Conservation (phyloP, 129 eudicot genomes). For the Cynara cardunculus region DNA sequence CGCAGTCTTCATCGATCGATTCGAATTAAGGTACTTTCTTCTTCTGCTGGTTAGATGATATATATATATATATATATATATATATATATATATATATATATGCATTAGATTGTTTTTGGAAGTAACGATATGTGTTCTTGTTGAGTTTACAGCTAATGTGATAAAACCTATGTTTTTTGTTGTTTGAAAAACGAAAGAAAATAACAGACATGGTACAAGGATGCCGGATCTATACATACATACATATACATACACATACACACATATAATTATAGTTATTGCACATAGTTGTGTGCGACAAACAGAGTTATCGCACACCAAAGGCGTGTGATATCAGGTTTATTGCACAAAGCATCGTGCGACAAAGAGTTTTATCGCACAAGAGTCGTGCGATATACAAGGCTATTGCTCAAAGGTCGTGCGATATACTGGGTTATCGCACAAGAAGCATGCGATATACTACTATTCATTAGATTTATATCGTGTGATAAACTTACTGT, state of each 20-base stretch:
- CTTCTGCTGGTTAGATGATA: not conserved
- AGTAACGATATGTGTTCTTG: conserved; percentile 13
- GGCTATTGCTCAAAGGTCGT: too few species aligned
- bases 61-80: not conserved
- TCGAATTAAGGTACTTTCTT: not conserved
- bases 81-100: not conserved
- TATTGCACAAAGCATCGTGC: too few species aligned
- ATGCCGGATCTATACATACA: not conserved
- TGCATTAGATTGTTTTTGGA: conserved; percentile 4
- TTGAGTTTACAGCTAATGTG: conserved; percentile 6
- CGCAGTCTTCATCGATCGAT: conserved; percentile 28
- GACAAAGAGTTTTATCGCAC: too few species aligned
- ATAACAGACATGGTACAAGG: conserved; percentile 16
- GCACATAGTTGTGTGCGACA: too few species aligned
- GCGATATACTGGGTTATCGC: too few species aligned
- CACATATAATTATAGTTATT: too few species aligned
- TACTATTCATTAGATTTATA: too few species aligned
- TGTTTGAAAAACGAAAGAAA: conserved; percentile 7
- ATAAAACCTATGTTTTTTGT: conserved; percentile 24
- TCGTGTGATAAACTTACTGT: too few species aligned
- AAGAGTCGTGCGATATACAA: too few species aligned
- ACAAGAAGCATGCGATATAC: too few species aligned
- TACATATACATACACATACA: not conserved
- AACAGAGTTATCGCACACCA: too few species aligned
- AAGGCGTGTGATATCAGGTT: too few species aligned